phyloP scores from a whole-genome alignment of 2,329 filamentous ascomycete genomes.

The Madurella mycetomatis region DNA sequence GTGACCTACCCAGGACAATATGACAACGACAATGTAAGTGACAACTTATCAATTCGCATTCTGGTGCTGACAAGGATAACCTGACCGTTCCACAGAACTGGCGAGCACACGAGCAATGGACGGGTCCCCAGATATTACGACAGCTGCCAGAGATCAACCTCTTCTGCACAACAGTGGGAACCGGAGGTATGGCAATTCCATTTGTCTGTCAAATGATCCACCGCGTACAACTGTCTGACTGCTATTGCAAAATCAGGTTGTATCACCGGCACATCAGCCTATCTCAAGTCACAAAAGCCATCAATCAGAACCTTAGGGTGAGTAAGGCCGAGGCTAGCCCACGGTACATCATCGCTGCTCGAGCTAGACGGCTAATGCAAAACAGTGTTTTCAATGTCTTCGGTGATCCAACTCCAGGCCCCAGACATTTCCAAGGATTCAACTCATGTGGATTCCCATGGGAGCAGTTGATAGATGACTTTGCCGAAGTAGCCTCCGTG shows the following conservation, averaged over 20 bases:
- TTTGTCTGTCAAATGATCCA: too few species aligned
- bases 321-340: neutral
- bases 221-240: neutral
- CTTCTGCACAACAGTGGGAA: slow-evolving; percentile 50
- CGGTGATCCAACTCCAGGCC: slow-evolving; percentile 52
- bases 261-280: slow-evolving; percentile 42
- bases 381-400: slow-evolving; percentile 47
- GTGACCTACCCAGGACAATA: slow-evolving; percentile 21
- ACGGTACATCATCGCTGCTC: neutral
- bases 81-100: slow-evolving; percentile 36
- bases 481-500: slow-evolving; percentile 47
- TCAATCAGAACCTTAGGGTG: slow-evolving; percentile 33
- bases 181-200: slow-evolving; percentile 30
- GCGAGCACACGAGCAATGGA: slow-evolving; percentile 49
- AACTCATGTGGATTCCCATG: slow-evolving; percentile 49
- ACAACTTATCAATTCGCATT: neutral
- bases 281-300: slow-evolving; percentile 43
- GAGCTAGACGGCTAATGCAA: neutral
- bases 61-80: neutral
- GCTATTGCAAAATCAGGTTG: slow-evolving; percentile 21
- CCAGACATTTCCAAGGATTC: slow-evolving; percentile 43
- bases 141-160: slow-evolving; percentile 49
- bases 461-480: slow-evolving; percentile 45
- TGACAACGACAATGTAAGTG: slow-evolving; percentile 16
- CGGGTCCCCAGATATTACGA: slow-evolving; percentile 48